These are phyloP conservation scores for Malus orientalis DNA, from an alignment of 306 rosid genomes.

Conservation along the genomic window DNA sequence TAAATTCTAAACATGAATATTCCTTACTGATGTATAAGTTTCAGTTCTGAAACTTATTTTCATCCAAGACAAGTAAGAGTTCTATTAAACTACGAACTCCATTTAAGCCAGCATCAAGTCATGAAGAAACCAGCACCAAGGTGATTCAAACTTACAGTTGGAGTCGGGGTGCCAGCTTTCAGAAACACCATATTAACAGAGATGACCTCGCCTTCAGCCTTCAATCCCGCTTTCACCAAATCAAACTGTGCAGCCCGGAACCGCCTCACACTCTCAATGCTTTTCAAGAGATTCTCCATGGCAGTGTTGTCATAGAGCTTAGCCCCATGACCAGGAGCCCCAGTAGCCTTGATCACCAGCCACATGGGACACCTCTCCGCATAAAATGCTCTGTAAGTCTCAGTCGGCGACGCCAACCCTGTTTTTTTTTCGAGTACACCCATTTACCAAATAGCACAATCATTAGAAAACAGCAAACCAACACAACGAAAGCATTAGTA, in stretches of 20 bases:
- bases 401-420: slow-evolving; percentile 71
- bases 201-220: slow-evolving; percentile 70
- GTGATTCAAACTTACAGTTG: slow-evolving; percentile 51
- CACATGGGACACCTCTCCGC: slow-evolving; percentile 86
- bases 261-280: slow-evolving; percentile 70
- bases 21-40: neutral
- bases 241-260: slow-evolving; percentile 82
- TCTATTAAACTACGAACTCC: neutral
- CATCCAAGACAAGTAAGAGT: neutral
- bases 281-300: slow-evolving; percentile 81
- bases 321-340: slow-evolving; percentile 93
- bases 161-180: slow-evolving; percentile 88
- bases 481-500: neutral
- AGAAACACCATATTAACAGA: slow-evolving; percentile 79
- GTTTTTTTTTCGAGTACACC: neutral
- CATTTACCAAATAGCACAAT: neutral
- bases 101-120: neutral
- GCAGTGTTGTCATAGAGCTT: slow-evolving; percentile 91
- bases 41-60: neutral
- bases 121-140: neutral
- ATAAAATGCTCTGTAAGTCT: slow-evolving; percentile 58
- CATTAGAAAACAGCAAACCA: neutral
- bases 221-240: slow-evolving; percentile 72
- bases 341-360: slow-evolving; percentile 75
- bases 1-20: neutral